These are phyloP conservation scores for Beverwykella pulmonaria DNA, from an alignment of 495 filamentous ascomycete species.

Conservation along the genomic window DNA sequence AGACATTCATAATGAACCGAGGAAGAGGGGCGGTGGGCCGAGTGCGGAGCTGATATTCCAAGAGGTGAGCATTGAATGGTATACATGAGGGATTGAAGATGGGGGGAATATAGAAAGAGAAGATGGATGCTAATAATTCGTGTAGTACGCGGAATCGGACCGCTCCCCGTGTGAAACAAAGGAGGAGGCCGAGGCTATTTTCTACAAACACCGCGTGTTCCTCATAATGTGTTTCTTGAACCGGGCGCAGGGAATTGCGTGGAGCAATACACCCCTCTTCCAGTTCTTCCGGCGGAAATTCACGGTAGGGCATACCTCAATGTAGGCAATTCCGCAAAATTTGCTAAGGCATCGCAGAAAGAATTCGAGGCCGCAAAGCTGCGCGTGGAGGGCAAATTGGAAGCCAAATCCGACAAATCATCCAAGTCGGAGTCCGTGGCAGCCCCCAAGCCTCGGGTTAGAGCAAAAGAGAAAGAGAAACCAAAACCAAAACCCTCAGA, in stretches of 20 bases:
- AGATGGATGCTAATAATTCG: conserved; percentile 9
- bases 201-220: conserved; percentile 59
- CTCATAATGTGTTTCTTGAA: conserved; percentile 62
- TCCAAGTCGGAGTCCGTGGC: background rate
- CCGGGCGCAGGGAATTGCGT: conserved; percentile 57
- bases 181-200: conserved; percentile 54
- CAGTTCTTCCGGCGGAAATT: conserved; percentile 57
- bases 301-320: conserved; percentile 40
- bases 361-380: conserved; percentile 18
- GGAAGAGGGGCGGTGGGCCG: conserved; percentile 34
- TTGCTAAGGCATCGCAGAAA: conserved; percentile 2
- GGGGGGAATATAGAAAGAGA: background rate
- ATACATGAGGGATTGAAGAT: background rate
- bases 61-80: conserved; percentile 22
- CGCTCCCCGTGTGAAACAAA: conserved; percentile 38
- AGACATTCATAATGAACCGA: conserved; percentile 49
- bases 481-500: conserved; percentile 15
- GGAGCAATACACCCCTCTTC: conserved; percentile 59
- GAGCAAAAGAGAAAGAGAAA: background rate
- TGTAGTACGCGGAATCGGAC: conserved; percentile 37
- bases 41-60: conserved; percentile 41
- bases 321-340: background rate
- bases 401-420: background rate
- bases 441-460: background rate
- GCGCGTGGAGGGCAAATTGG: conserved; percentile 13